Percentiles rank a stretch among this genome's conserved stretches.
Conservation (phyloP, 148 eudicot species). For the Cornus florida region DNA sequence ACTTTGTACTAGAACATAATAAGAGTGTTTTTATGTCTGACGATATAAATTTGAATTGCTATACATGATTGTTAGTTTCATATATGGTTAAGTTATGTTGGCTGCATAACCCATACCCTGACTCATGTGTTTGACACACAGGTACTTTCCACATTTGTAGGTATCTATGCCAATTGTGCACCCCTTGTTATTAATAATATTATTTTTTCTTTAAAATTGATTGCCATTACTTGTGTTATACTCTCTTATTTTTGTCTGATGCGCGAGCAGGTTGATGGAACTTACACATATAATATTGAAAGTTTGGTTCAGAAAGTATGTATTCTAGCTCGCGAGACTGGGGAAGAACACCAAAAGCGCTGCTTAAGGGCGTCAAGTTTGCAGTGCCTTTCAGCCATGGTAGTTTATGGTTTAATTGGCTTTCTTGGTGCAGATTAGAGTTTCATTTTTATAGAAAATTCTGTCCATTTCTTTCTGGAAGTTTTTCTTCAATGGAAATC, state of each 20-base stretch:
- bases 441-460: neutral
- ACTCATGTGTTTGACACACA: too few species aligned
- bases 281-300: constrained; percentile 70
- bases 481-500: neutral
- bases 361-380: constrained; percentile 78
- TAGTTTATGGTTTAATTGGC: constrained; percentile 24
- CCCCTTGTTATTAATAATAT: too few species aligned
- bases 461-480: neutral
- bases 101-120: too few species aligned
- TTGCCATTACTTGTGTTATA: neutral
- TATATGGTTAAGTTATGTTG: too few species aligned
- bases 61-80: too few species aligned
- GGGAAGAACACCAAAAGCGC: constrained; percentile 53
- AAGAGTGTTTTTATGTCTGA: too few species aligned
- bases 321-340: constrained; percentile 54
- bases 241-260: constrained; percentile 18
- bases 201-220: too few species aligned
- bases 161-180: too few species aligned
- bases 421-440: neutral
- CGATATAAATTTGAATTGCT: too few species aligned
- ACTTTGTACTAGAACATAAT: too few species aligned
- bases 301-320: constrained; percentile 60
- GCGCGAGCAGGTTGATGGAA: constrained; percentile 71
- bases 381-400: constrained; percentile 95
- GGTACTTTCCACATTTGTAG: too few species aligned